Conservation (phyloP, 495 filamentous ascomycete genomes). For the Annulohypoxylon stygium region DNA sequence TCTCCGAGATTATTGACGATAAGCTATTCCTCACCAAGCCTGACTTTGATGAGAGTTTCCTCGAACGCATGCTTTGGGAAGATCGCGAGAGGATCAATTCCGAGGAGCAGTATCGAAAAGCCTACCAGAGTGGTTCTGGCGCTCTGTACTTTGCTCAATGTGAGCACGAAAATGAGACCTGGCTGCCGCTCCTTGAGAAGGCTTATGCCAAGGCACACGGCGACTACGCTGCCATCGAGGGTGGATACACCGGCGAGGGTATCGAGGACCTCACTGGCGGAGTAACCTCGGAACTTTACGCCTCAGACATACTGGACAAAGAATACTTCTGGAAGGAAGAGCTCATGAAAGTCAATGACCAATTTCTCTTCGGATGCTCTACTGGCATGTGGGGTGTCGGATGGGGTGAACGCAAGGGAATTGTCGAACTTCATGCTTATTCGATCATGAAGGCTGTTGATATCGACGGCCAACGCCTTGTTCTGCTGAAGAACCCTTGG, state of each 20-base stretch:
- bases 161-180: conserved; percentile 88
- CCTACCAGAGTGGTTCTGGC: conserved; percentile 77
- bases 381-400: conserved; percentile 74
- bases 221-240: conserved; percentile 85
- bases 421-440: conserved; percentile 87
- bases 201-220: conserved; percentile 97
- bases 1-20: conserved; percentile 87
- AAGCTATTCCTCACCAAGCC: conserved; percentile 82
- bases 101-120: conserved; percentile 81
- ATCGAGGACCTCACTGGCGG: conserved; percentile 95
- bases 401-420: conserved; percentile 75
- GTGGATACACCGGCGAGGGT: conserved; percentile 87
- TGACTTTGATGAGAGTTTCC: conserved; percentile 80
- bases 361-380: conserved; percentile 88
- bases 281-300: conserved; percentile 83
- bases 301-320: conserved; percentile 87
- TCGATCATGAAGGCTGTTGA: conserved; percentile 87
- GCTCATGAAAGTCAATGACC: conserved; percentile 84
- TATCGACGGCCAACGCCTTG: conserved; percentile 77
- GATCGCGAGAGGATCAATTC: conserved; percentile 76
- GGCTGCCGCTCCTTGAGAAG: conserved; percentile 94
- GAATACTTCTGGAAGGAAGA: conserved; percentile 91
- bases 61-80: conserved; percentile 77
- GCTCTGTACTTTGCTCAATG: conserved; percentile 91
- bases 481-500: conserved; percentile 91